phyloP scores from a whole-genome alignment of 441 rosid genomes.

The Cnidoscolus chayamansa region DNA sequence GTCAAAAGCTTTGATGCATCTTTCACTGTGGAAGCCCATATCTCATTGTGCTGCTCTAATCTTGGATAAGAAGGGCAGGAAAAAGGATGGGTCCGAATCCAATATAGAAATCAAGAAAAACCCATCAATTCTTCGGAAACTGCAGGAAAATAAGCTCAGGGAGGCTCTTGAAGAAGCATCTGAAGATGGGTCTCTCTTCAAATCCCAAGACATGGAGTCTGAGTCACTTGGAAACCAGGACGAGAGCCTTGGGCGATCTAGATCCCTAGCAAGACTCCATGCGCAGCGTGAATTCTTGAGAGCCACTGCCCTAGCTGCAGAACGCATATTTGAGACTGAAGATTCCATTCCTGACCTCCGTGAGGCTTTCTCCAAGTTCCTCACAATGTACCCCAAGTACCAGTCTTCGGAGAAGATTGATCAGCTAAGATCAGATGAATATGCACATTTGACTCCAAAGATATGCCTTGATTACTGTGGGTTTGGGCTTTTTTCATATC shows the following conservation, averaged over 20 bases:
- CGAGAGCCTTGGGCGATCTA: constrained; percentile 66
- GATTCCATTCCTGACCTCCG: constrained; percentile 61
- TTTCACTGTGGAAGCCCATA: constrained; percentile 93
- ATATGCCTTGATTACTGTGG: constrained; percentile 99
- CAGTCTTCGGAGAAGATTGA: constrained; percentile 77
- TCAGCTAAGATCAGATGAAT: constrained; percentile 73
- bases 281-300: constrained; percentile 89
- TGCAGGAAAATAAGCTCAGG: constrained; percentile 73
- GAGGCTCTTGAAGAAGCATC: constrained; percentile 96
- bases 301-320: constrained; percentile 82
- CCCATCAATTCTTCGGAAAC: constrained; percentile 51
- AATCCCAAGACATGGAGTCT: constrained; percentile 70
- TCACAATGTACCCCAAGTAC: constrained; percentile 81
- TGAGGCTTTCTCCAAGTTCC: constrained; percentile 74
- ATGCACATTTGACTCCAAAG: constrained; percentile 78
- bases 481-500: constrained; percentile 86
- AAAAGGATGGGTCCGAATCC: constrained; percentile 64
- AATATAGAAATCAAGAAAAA: constrained; percentile 44
- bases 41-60: constrained; percentile 94
- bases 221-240: constrained; percentile 52
- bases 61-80: constrained; percentile 87
- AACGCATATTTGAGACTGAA: constrained; percentile 53
- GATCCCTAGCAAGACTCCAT: constrained; percentile 92
- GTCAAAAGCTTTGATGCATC: constrained; percentile 65
- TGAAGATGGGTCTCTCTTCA: constrained; percentile 79